Evolutionary conservation across 2,329 filamentous ascomycete species (phyloP).

Genomic region (Nannizzia gypsea): DNA sequence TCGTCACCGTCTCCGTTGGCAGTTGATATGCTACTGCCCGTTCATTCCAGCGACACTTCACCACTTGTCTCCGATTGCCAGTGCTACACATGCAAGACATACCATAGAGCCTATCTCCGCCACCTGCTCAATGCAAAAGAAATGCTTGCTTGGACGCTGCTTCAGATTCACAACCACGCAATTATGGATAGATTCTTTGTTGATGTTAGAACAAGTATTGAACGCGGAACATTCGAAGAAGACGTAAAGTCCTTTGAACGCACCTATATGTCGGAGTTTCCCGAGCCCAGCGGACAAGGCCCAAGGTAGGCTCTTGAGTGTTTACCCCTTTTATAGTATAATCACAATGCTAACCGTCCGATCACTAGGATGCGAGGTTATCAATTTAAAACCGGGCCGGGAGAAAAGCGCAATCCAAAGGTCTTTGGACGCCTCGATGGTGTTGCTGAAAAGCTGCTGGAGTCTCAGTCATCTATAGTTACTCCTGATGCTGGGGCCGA

Average conservation of each 20-base stretch:
- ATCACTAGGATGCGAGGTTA: conserved; percentile 63
- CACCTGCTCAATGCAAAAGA: conserved; percentile 84
- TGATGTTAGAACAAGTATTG: conserved; percentile 54
- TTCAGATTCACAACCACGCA: conserved; percentile 85
- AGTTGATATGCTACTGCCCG: conserved; percentile 60
- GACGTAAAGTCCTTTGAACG: conserved; percentile 50
- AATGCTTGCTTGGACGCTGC: conserved; percentile 88
- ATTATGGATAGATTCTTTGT: conserved; percentile 62
- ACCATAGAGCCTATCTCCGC: conserved; percentile 77
- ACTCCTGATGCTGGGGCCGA: conserved; percentile 41
- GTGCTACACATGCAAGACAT: conserved; percentile 73
- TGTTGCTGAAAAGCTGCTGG: conserved; percentile 35
- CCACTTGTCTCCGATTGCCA: conserved; percentile 54
- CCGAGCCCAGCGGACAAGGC: conserved; percentile 61
- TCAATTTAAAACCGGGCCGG: conserved; percentile 60
- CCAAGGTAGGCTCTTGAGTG: conserved; percentile 47
- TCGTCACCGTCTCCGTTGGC: conserved; percentile 45
- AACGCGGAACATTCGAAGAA: conserved; percentile 41
- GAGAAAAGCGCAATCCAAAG: conserved; percentile 55
- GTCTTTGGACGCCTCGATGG: conserved; percentile 52
- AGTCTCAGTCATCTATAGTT: conserved; percentile 40
- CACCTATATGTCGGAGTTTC: conserved; percentile 59
- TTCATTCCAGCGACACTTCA: conserved; percentile 49
- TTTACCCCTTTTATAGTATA: not conserved
- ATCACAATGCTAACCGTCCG: not conserved